A percentile compares a stretch with the other conserved stretches of the same genome.
phyloP scores from a whole-genome alignment of 192 early-diverging fungal genomes.

The Coemansia sp. region DNA sequence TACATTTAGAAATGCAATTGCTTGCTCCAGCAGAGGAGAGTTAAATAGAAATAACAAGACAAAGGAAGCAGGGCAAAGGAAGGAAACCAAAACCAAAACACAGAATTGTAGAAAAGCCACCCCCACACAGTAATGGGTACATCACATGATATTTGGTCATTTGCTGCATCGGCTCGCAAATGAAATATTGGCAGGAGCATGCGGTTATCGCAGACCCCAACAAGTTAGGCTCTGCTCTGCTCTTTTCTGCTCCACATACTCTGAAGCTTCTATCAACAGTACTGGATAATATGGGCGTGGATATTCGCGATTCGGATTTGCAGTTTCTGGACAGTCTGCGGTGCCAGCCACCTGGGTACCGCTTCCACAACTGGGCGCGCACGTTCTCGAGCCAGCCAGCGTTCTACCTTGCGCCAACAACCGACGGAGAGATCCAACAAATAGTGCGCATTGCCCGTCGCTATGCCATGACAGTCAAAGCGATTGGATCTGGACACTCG shows the following conservation, averaged over 20 bases:
- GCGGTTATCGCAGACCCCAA: no score
- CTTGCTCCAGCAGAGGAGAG: no score
- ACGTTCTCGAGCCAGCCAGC: slow-evolving; percentile 61
- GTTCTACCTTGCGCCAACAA: slow-evolving; percentile 60
- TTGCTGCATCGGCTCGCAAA: no score
- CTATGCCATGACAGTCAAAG: slow-evolving; percentile 57
- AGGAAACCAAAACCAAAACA: no score
- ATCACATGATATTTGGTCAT: no score
- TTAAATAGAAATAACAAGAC: no score
- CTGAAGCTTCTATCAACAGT: neutral
- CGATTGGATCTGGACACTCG: slow-evolving; percentile 71
- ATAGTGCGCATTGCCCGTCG: slow-evolving; percentile 44
- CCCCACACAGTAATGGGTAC: no score
- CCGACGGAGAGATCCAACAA: slow-evolving; percentile 62
- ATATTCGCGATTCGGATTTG: slow-evolving; percentile 9
- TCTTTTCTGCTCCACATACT: no score
- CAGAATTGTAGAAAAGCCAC: no score
- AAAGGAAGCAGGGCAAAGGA: neutral
- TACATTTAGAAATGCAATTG: slow-evolving; percentile 16
- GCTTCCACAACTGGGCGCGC: slow-evolving; percentile 69
- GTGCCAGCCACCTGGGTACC: slow-evolving; percentile 6
- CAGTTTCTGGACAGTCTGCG: slow-evolving; percentile 23
- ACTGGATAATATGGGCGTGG: slow-evolving; percentile 1
- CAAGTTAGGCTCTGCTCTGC: no score
- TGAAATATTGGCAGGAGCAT: no score